Evolutionary conservation across 73 alveolate genomes (phyloP), one percentile per base, ranked within the genome.

Genomic region (Effrenium voratum): DNA sequence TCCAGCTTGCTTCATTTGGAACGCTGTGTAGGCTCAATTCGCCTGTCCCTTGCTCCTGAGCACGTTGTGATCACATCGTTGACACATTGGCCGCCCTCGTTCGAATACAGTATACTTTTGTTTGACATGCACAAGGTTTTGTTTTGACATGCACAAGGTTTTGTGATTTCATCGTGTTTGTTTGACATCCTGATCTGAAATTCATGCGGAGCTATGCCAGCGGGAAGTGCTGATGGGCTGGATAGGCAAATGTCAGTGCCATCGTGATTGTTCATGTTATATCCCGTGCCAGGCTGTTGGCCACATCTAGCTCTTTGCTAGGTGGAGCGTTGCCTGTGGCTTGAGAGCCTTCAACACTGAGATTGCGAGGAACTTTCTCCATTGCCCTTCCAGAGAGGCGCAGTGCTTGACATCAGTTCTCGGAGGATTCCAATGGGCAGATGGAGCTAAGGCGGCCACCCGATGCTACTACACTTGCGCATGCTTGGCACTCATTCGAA

Each of bases 321-420:
- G 95, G 95, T 49, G 44, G 73, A 34, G 87, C 38, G 13, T 43
- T 41, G 36, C 49, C 36, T 52, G 63, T 12, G 19, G 63, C n/a
- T n/a, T n/a, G n/a, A n/a, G n/a, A n/a, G n/a, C n/a, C n/a, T n/a
- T n/a, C n/a, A n/a, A n/a, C n/a, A n/a, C 66, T 79, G 72, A 57
- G n/a, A 0, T 45, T 26, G 36, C 66, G 68, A 87, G 95, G 95
- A 40, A 47, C 95, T 36, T 73, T 75, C 4, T 63, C 95, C 5
- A 72, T 87, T 63, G 95, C 95, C 66, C 95, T 87, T 22, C 95
- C 95, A 28, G 95, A 87, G 26, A 87, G 95, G 95, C 50, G 43
- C 81, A 40, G 24, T 28, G 15, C 4, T 13, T 49, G 68, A 79
- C 28, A n/a, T 19, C 44, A 32, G 24, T 72, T 30, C 83, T 72